Evolutionary conservation across 1,284 basidiomycete genomes (phyloP).

Genomic region (Tylopilus sp.): DNA sequence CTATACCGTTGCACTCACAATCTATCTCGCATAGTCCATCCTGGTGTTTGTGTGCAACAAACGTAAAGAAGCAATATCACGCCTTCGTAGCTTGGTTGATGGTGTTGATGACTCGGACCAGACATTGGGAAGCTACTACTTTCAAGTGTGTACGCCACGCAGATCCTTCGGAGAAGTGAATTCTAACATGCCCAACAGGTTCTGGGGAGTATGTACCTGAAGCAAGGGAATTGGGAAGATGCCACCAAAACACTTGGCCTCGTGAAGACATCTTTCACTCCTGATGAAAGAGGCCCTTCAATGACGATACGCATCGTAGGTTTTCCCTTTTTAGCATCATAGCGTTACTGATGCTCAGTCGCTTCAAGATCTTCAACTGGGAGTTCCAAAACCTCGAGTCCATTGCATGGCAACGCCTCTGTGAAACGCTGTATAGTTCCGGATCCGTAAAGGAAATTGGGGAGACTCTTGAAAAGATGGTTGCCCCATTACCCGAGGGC

Average conservation of each 20-base stretch:
- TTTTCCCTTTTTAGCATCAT: neutral
- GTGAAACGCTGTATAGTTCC: slow-evolving; percentile 1
- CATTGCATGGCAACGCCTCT: slow-evolving; percentile 1
- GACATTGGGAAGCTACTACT: neutral
- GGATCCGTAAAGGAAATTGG: neutral
- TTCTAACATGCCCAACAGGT: neutral
- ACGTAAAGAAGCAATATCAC: neutral
- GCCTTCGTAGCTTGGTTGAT: neutral
- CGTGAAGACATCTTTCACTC: neutral
- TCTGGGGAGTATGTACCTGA: neutral
- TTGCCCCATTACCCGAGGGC: neutral
- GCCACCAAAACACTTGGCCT: neutral
- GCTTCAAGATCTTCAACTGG: slow-evolving; percentile 11
- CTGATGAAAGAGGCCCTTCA: neutral
- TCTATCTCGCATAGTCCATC: too few species aligned
- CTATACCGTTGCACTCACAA: too few species aligned
- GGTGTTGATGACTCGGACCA: neutral
- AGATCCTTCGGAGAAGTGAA: neutral
- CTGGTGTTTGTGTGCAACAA: neutral
- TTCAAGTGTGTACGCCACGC: neutral
- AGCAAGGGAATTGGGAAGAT: neutral
- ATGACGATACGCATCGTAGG: slow-evolving; percentile 9
- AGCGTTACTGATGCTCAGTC: neutral
- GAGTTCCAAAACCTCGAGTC: neutral
- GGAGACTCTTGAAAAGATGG: neutral